Evolutionary conservation across 768 basidiomycete genomes (phyloP).

Genomic region (Termitomyces sp.): DNA sequence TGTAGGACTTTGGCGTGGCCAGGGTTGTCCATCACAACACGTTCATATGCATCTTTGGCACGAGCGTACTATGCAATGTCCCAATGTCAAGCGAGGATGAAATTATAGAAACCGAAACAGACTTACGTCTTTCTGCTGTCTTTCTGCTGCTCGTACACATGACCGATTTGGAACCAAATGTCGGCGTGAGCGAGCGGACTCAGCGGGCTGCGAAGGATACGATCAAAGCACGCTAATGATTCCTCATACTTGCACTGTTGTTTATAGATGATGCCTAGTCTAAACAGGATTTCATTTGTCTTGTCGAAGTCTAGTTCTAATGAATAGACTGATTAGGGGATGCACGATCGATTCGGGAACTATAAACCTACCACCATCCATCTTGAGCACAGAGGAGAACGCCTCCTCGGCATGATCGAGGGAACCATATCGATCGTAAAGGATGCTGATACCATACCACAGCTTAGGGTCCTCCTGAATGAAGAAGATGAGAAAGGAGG

Average conservation of each 20-base stretch:
- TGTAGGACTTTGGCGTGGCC: constrained; percentile 96
- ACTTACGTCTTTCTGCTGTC: constrained; percentile 92
- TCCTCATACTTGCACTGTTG: constrained; percentile 94
- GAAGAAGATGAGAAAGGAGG: constrained; percentile 11
- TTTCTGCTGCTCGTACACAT: constrained; percentile 96
- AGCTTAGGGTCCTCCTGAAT: constrained; percentile 89
- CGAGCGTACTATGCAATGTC: constrained; percentile 61
- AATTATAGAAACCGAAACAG: background rate
- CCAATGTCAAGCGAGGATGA: background rate
- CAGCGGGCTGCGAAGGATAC: constrained; percentile 94
- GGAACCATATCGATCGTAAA: constrained; percentile 98
- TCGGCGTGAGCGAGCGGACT: constrained; percentile 95
- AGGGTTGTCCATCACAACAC: constrained; percentile 90
- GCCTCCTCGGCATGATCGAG: constrained; percentile 99
- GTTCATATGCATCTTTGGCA: constrained; percentile 95
- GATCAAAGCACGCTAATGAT: constrained; percentile 90
- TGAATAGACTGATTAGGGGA: constrained; percentile 22
- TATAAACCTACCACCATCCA: constrained; percentile 88
- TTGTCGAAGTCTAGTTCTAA: constrained; percentile 88
- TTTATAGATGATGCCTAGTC: constrained; percentile 98
- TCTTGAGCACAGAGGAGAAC: constrained; percentile 91
- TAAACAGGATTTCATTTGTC: constrained; percentile 97
- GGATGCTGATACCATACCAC: constrained; percentile 99
- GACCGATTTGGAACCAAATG: constrained; percentile 99
- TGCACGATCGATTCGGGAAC: constrained; percentile 9